phyloP scores from a whole-genome alignment of 2,329 filamentous ascomycete species.

The Colletotrichum simmondsii region DNA sequence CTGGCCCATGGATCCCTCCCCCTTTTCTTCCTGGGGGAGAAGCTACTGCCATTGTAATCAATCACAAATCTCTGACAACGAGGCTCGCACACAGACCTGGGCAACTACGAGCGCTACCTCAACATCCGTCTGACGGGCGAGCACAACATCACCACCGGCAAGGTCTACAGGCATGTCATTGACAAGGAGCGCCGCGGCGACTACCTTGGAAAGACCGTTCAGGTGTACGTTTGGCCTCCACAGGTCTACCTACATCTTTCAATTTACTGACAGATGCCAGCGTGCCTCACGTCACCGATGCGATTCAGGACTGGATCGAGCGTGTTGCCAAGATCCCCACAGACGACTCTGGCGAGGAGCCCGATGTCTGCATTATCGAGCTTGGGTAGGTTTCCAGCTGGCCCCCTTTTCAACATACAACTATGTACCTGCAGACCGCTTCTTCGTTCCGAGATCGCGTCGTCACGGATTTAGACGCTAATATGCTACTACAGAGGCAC shows the following conservation, averaged over 20 bases:
- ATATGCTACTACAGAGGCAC: slow-evolving; percentile 38
- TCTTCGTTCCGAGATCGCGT: not conserved
- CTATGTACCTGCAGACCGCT: not conserved
- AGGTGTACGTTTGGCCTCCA: slow-evolving; percentile 62
- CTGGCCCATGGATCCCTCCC: not conserved
- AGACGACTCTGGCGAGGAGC: slow-evolving; percentile 83
- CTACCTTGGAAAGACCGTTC: slow-evolving; percentile 89
- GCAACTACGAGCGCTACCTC: slow-evolving; percentile 75
- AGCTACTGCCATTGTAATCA: not conserved
- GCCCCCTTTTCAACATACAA: not conserved
- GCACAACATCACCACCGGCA: slow-evolving; percentile 97
- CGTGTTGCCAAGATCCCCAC: slow-evolving; percentile 86
- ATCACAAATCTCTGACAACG: slow-evolving; percentile 30
- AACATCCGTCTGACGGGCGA: slow-evolving; percentile 84
- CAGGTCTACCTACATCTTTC: not conserved
- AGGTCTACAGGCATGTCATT: slow-evolving; percentile 92
- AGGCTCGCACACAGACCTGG: slow-evolving; percentile 53
- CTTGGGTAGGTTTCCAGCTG: slow-evolving; percentile 56
- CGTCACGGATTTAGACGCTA: not conserved
- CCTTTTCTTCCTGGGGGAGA: not conserved
- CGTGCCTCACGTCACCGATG: slow-evolving; percentile 91
- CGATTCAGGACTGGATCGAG: slow-evolving; percentile 93
- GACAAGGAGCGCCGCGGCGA: slow-evolving; percentile 74
- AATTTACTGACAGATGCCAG: slow-evolving; percentile 3
- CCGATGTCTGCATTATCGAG: slow-evolving; percentile 85